Evolutionary conservation across 2,329 filamentous ascomycete genomes (phyloP).

Genomic region (Pseudogymnoascus sp.): DNA sequence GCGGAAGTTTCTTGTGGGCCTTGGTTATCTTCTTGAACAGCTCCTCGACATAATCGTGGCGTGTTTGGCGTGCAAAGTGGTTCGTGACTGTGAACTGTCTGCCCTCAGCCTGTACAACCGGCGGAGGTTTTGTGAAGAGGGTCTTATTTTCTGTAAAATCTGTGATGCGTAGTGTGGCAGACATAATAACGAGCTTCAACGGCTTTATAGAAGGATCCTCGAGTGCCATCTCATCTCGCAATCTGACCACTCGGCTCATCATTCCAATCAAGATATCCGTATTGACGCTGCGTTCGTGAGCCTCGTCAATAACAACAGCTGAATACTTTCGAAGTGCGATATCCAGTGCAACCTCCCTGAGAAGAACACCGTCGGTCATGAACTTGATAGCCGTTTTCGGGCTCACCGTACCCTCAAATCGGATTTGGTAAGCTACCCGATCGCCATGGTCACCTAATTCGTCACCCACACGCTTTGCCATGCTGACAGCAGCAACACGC

Average conservation of each 20-base stretch:
- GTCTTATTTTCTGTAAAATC: constrained; percentile 80
- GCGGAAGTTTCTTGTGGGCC: constrained; percentile 82
- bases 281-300: constrained; percentile 93
- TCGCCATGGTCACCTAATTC: constrained; percentile 73
- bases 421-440: constrained; percentile 84
- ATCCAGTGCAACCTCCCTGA: constrained; percentile 85
- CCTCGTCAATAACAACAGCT: constrained; percentile 89
- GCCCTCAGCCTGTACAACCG: constrained; percentile 82
- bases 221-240: constrained; percentile 65
- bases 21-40: constrained; percentile 77
- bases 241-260: constrained; percentile 82
- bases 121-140: constrained; percentile 71
- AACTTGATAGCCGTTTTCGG: constrained; percentile 88
- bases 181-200: constrained; percentile 96
- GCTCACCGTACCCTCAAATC: constrained; percentile 79
- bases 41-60: constrained; percentile 84
- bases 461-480: constrained; percentile 83
- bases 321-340: constrained; percentile 86
- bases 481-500: constrained; percentile 90
- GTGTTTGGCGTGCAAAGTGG: constrained; percentile 78
- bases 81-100: constrained; percentile 83
- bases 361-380: constrained; percentile 95
- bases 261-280: constrained; percentile 98
- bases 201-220: constrained; percentile 66
- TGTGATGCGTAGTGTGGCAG: constrained; percentile 81